Percentiles rank a stretch among this genome's conserved stretches.
Evolutionary conservation across 768 basidiomycete genomes (phyloP).

Genomic region (Hebeloma cylindrosporum): DNA sequence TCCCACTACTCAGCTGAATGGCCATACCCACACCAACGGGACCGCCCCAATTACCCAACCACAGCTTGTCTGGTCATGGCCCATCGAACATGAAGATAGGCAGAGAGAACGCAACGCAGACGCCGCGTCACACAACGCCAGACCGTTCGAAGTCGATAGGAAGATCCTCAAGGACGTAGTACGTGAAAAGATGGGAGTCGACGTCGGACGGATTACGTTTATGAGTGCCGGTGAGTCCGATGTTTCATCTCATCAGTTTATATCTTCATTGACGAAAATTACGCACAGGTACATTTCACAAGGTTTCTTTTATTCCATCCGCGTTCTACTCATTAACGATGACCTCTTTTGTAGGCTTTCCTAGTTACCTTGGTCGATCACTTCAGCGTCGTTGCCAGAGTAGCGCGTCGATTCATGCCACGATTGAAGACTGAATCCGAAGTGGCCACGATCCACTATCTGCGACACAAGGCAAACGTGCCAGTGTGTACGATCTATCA

Average conservation of each 20-base stretch:
- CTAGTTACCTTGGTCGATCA: conserved; percentile 64
- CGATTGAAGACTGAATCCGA: conserved; percentile 86
- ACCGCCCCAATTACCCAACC: too few relatives aligned
- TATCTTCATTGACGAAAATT: conserved; percentile 6
- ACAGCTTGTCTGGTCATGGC: conserved; percentile 67
- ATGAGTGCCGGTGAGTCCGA: conserved; percentile 64
- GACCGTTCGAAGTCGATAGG: conserved; percentile 76
- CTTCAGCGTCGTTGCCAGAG: conserved; percentile 69
- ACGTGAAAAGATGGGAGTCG: conserved; percentile 61
- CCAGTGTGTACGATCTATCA: conserved; percentile 77
- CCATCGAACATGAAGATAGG: conserved; percentile 69
- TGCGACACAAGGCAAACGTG: conserved; percentile 66
- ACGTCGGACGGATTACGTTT: conserved; percentile 71
- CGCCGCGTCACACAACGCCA: conserved; percentile 56
- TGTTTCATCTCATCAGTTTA: conserved; percentile 17
- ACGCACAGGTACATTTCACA: conserved; percentile 77
- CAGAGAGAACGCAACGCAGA: conserved; percentile 64
- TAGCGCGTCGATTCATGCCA: conserved; percentile 85
- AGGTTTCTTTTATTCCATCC: conserved; percentile 36
- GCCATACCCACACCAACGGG: too few relatives aligned
- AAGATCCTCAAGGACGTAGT: conserved; percentile 76
- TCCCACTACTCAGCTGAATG: too few relatives aligned
- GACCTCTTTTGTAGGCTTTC: conserved; percentile 59
- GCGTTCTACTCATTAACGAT: conserved; percentile 4
- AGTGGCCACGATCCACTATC: conserved; percentile 80